Base-by-base conservation (phyloP, 2,329 filamentous ascomycete genomes). In the Amauroascus niger region DNA sequence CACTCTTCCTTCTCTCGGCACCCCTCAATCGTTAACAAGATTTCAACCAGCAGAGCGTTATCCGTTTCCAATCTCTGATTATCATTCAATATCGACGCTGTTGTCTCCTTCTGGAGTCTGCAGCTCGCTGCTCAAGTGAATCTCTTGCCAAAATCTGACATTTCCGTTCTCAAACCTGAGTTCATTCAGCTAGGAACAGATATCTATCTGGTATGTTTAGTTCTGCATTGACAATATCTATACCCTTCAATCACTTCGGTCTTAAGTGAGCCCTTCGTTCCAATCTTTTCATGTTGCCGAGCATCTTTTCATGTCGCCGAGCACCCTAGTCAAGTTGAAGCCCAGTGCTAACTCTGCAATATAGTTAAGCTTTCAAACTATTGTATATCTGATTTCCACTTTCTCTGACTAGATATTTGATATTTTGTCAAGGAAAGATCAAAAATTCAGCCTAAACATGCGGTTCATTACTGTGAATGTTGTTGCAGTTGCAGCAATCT, bases 401-500 rank as follows among this genome's bases (percentile, higher is more conserved):
- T 9, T 30, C 37, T 18, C 20, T 18, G 22, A 24, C 11, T 5
- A 43, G 40, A 7, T 4, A 6, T 24, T 26, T 14, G 13, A 18
- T 26, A 43, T n/a, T 11, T 37, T 16, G 6, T 20, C 37, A 18
- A 9, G 14, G 20, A 14, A 7, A 39, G 16, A 39, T 49, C 47
- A 7, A 26, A 8, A 24, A 11, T 40, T 18, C n/a, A 40, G 28
- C 6, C 16, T 30, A 50, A n/a, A 50, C 13, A 55, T 55, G 56
- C 54, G 33, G 44, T 49, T 54, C 39, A 53, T 47, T 32, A 7
- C 41, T 54, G 20, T 51, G 14, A 22, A 32, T 32, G 14, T 55
- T n/a, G 50, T 54, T 41, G 56, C 44, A 26, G n/a, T 49, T 18
- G 54, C 49, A 37, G 54, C 46, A 35, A 40, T 45, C 7, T 13